Evolutionary conservation across 2,329 filamentous ascomycete species (phyloP).

Genomic region (Cadophora malorum): DNA sequence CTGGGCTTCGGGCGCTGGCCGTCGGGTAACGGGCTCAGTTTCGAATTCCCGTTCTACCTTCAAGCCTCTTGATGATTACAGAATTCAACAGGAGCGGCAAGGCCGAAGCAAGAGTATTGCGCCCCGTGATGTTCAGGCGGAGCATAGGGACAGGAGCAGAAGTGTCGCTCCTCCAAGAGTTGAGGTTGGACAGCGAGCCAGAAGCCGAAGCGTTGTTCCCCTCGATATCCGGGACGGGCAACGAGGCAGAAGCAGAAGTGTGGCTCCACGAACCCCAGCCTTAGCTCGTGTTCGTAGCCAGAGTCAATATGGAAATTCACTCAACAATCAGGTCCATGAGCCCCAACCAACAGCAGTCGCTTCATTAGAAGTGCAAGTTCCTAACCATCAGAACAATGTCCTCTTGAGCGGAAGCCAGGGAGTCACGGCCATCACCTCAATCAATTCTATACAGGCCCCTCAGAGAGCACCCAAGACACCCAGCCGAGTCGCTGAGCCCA

Average conservation of each 20-base stretch:
- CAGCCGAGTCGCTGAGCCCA: neutral
- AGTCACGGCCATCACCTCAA: neutral
- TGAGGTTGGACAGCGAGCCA: neutral
- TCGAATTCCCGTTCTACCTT: neutral
- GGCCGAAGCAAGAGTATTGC: neutral
- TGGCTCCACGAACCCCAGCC: neutral
- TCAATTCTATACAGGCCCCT: neutral
- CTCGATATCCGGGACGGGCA: neutral
- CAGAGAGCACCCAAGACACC: neutral
- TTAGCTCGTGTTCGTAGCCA: neutral
- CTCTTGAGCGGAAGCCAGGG: neutral
- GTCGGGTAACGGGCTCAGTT: neutral
- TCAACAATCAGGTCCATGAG: neutral
- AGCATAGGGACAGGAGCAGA: neutral
- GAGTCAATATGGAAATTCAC: neutral
- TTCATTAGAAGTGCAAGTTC: neutral
- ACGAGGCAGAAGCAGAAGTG: neutral
- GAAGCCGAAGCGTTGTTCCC: neutral
- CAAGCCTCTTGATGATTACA: neutral
- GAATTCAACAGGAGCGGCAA: neutral
- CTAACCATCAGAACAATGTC: neutral
- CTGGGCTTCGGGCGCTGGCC: slow-evolving; percentile 6
- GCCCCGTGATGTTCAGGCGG: neutral
- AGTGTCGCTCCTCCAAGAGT: neutral
- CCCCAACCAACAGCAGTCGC: no score